These are phyloP conservation scores for Plasmodium sp. DNA, from an alignment of 169 alveolate species.

Conservation along the genomic window DNA sequence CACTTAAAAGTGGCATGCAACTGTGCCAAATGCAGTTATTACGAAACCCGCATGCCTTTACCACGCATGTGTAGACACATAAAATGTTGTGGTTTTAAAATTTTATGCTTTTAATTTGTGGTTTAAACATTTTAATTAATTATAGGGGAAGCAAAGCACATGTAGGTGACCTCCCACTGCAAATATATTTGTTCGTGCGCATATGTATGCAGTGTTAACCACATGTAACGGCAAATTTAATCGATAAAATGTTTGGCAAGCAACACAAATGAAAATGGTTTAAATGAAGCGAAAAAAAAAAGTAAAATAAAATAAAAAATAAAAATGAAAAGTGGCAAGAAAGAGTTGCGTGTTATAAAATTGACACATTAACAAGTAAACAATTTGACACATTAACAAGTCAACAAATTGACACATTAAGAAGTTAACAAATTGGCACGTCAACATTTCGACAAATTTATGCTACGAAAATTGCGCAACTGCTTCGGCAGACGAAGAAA, in stretches of 20 bases:
- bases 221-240: not conserved
- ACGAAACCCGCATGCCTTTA: not conserved
- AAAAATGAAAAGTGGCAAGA: not conserved
- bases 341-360: not conserved
- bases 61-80: not conserved
- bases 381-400: not conserved
- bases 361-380: not conserved
- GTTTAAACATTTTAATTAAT: not conserved
- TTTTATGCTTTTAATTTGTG: not conserved
- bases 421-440: not conserved
- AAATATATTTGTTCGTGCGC: not conserved
- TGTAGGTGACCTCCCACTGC: not conserved
- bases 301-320: not conserved
- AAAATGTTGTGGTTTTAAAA: not conserved
- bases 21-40: not conserved
- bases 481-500: not conserved
- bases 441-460: not conserved
- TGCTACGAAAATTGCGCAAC: not conserved
- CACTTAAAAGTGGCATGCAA: constrained; percentile 7
- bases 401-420: not conserved
- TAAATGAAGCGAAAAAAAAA: not conserved
- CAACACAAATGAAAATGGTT: not conserved
- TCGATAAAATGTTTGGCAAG: not conserved
- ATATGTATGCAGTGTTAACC: not conserved
- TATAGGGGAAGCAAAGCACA: not conserved